Percentiles rank a stretch among this genome's conserved stretches.
These are phyloP conservation scores for Sugiyamaella marilandica DNA, from an alignment of 805 yeast genomes.

Conservation along the genomic window DNA sequence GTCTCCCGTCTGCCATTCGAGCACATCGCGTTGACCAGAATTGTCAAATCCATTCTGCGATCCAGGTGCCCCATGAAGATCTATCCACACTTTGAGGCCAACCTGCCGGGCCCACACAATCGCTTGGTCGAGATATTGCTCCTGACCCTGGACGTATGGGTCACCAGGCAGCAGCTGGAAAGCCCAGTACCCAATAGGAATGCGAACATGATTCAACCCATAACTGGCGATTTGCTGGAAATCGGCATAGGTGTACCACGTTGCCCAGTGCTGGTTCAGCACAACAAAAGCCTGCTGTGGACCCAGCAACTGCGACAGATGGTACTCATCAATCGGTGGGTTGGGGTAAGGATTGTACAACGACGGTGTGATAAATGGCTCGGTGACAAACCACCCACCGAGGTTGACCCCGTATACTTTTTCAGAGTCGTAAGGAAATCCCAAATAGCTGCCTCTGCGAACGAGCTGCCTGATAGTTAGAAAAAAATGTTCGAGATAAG, in stretches of 20 bases:
- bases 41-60: constrained; percentile 96
- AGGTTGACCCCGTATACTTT: constrained; percentile 52
- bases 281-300: constrained; percentile 47
- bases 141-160: constrained; percentile 86
- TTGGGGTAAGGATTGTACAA: constrained; percentile 51
- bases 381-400: constrained; percentile 89
- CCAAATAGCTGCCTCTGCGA: constrained; percentile 8
- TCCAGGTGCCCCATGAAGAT: constrained; percentile 95
- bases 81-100: constrained; percentile 78
- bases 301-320: constrained; percentile 58
- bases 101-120: constrained; percentile 64
- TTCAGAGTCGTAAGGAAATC: constrained; percentile 28
- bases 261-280: constrained; percentile 67
- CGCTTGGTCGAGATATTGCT: constrained; percentile 65
- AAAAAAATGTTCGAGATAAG: too few species aligned
- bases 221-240: constrained; percentile 50
- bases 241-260: constrained; percentile 72
- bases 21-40: constrained; percentile 72
- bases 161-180: constrained; percentile 57
- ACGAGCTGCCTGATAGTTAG: constrained; percentile 2
- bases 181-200: constrained; percentile 97
- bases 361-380: constrained; percentile 81
- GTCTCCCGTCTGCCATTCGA: constrained; percentile 47
- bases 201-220: constrained; percentile 81
- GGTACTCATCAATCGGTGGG: constrained; percentile 80